A percentile compares a stretch with the other conserved stretches of the same genome.
phyloP scores from a whole-genome alignment of 2,329 filamentous ascomycete species.

The Thelonectria olida region DNA sequence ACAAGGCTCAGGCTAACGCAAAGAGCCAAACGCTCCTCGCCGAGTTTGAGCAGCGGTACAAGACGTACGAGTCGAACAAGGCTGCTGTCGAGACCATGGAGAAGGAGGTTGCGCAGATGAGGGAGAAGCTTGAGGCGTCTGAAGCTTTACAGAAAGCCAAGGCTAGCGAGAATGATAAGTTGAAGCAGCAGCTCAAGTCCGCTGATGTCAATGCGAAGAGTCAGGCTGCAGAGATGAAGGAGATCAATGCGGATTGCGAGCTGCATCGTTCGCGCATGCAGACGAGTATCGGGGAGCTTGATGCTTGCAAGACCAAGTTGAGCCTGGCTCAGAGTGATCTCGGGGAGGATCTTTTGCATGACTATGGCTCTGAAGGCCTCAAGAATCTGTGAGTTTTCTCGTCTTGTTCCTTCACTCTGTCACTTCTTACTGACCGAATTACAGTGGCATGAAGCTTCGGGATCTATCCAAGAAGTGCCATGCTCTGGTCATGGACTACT shows the following conservation, averaged over 20 bases:
- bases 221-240: slow-evolving; percentile 34
- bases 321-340: slow-evolving; percentile 33
- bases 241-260: slow-evolving; percentile 40
- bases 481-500: slow-evolving; percentile 39
- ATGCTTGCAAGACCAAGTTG: slow-evolving; percentile 31
- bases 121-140: slow-evolving; percentile 49
- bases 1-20: slow-evolving; percentile 31
- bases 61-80: slow-evolving; percentile 39
- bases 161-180: slow-evolving; percentile 54
- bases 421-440: slow-evolving; percentile 6
- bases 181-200: slow-evolving; percentile 30
- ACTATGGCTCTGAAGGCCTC: slow-evolving; percentile 32
- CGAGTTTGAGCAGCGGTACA: slow-evolving; percentile 39
- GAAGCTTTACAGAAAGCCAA: slow-evolving; percentile 54
- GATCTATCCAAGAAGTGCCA: slow-evolving; percentile 37
- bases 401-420: neutral
- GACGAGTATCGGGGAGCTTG: slow-evolving; percentile 28
- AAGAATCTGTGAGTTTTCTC: slow-evolving; percentile 33
- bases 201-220: slow-evolving; percentile 28
- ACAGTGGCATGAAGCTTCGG: slow-evolving; percentile 35
- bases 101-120: slow-evolving; percentile 55
- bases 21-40: slow-evolving; percentile 34
- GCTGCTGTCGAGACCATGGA: slow-evolving; percentile 51
- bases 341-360: slow-evolving; percentile 31
- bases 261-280: slow-evolving; percentile 36